Conservation (phyloP, 192 early-diverging fungal species). For the Diversispora epigaea region DNA sequence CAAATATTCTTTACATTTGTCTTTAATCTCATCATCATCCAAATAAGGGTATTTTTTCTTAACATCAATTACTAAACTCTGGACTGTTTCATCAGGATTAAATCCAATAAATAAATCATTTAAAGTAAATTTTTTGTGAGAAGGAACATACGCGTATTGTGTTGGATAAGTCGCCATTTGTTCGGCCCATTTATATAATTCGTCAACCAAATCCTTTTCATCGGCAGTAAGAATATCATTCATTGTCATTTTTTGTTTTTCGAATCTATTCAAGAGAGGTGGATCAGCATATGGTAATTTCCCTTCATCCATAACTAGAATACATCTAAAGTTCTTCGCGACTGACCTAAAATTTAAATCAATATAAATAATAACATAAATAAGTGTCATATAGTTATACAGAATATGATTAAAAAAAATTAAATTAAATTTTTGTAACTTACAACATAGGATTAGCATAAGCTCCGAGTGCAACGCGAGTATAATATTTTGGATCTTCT, state of each 20-base stretch:
- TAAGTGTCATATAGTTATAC: not conserved
- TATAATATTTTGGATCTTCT: constrained; percentile 32
- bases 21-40: not conserved
- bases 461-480: constrained; percentile 22
- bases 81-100: constrained; percentile 24
- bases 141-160: not conserved
- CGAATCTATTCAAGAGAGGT: constrained; percentile 29
- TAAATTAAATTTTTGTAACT: not conserved
- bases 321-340: constrained; percentile 27
- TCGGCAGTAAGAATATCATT: not conserved
- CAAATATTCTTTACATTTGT: constrained; percentile 26
- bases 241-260: constrained; percentile 30
- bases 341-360: not conserved
- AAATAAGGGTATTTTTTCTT: not conserved
- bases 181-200: not conserved
- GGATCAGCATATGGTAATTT: constrained; percentile 23
- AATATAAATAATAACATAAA: not conserved
- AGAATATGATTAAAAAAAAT: too few species aligned
- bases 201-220: not conserved
- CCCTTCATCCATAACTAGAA: constrained; percentile 28
- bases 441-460: constrained; percentile 31
- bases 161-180: not conserved
- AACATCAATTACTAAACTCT: constrained; percentile 22
- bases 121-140: constrained; percentile 15
- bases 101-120: constrained; percentile 31